Base-by-base conservation (phyloP, 345 rosid genomes). In the Hibiscus tridactylites region DNA sequence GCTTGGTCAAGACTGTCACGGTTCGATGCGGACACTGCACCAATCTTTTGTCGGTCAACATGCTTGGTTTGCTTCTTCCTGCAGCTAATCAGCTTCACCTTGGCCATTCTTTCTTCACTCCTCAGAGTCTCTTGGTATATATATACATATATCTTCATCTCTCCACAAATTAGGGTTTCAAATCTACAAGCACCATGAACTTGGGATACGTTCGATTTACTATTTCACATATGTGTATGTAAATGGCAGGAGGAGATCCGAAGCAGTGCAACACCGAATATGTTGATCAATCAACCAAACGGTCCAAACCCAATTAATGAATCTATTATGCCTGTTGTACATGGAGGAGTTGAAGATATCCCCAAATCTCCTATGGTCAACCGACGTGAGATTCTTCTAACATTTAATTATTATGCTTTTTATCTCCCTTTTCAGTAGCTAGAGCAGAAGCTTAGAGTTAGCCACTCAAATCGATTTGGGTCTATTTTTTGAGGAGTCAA, bases 1-100 rank as follows among this genome's bases (percentile, higher is more conserved):
- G 96, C 85, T 83, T 95, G 88, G 87, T 87, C 92, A 95, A 90
- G 92, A 88, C 90, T 9, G 99, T 95, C 42, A 89, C 99, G 10
- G 96, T 95, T 49, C 88, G 99, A 77, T 95, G 98, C 66, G 99
- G 97, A 15, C 97, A 93, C 87, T 95, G 99, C 61, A 57, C 61
- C 61, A 57, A 57, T 26, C 61, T 57, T 24, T 24, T 57, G 13
- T 21, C 61, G 1, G 61, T 57, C 61, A 57, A 57, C 61, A 57
- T 57, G 61, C 61, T 57, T 57, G 31, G 61, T 3, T 26, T 79
- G 72, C 83, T 87, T 24, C 85, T 88, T 68, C 97, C 97, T 37
- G 75, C 94, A 0, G 77, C 93, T 13, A 90, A 88, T 79, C 97
- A 89, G 84, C 87, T 87, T 71, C 94, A 94, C 53, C 81, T 83